phyloP scores from a whole-genome alignment of 768 basidiomycete genomes.

The Omphalotus guepiniiformis region DNA sequence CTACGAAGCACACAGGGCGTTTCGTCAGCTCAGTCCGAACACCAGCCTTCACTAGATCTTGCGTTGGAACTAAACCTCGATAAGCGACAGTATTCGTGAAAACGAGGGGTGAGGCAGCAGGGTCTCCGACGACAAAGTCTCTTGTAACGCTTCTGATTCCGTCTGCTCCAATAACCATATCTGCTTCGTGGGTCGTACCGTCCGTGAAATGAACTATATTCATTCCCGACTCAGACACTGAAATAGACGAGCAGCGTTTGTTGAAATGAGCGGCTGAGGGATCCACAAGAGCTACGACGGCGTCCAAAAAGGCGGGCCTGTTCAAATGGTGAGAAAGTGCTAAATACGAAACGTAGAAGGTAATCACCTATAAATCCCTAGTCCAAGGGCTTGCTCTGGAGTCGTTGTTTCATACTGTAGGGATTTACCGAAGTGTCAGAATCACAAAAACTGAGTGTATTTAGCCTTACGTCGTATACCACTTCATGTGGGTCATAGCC shows the following conservation, averaged over 20 bases:
- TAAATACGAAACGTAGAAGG: conserved; percentile 3
- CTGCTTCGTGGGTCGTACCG: conserved; percentile 40
- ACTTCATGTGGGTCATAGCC: conserved; percentile 37
- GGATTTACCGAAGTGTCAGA: neutral
- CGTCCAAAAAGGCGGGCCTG: conserved; percentile 49
- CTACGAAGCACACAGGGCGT: conserved; percentile 39
- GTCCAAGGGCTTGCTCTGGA: conserved; percentile 31
- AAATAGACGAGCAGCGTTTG: conserved; percentile 41
- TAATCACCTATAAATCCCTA: conserved; percentile 42
- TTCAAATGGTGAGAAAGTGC: neutral
- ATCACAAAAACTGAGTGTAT: neutral
- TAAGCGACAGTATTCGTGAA: conserved; percentile 48
- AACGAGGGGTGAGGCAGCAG: conserved; percentile 20
- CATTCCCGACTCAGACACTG: conserved; percentile 18
- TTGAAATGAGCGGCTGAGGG: conserved; percentile 41
- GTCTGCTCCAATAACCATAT: conserved; percentile 47
- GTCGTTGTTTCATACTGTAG: conserved; percentile 13
- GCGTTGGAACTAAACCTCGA: conserved; percentile 40
- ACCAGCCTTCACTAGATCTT: conserved; percentile 36
- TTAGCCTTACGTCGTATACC: conserved; percentile 38
- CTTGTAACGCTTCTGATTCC: conserved; percentile 24
- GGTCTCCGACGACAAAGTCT: conserved; percentile 28
- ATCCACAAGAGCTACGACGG: conserved; percentile 39
- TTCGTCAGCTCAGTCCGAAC: conserved; percentile 33
- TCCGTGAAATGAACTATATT: conserved; percentile 44